These are phyloP conservation scores for Scenedesmus sp. DNA, from an alignment of 163 green algal genomes.

Conservation along the genomic window DNA sequence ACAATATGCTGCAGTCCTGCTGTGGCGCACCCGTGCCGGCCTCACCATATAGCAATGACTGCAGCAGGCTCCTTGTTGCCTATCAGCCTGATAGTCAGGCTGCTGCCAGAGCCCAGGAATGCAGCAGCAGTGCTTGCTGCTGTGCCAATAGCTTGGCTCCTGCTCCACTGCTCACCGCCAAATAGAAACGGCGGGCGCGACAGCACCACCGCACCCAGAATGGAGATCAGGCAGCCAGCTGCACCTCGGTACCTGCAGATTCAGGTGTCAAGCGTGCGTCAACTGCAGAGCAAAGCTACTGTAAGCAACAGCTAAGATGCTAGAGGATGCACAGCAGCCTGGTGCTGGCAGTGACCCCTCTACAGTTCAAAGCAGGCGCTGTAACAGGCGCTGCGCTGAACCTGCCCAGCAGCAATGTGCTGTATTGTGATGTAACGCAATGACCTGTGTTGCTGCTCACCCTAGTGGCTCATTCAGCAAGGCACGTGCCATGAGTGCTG, in stretches of 20 bases:
- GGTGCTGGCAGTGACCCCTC: not conserved
- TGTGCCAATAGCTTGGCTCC: not conserved
- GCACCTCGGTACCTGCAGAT: conserved; percentile 31
- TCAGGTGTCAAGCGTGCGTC: no score
- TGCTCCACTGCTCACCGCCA: conserved; percentile 17
- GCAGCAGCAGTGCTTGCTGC: not conserved
- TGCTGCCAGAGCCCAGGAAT: conserved; percentile 22
- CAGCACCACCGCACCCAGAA: conserved; percentile 19
- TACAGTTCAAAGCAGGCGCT: not conserved
- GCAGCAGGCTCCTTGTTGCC: conserved; percentile 20
- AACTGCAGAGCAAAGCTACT: not conserved
- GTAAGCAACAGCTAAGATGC: not conserved
- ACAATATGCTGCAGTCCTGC: no score
- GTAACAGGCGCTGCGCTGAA: not conserved
- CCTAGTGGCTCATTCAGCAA: conserved; percentile 31
- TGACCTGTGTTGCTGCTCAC: not conserved
- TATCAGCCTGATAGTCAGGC: conserved; percentile 35
- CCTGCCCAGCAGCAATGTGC: not conserved
- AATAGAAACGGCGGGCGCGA: conserved; percentile 35
- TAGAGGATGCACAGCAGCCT: not conserved
- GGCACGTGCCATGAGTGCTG: not conserved
- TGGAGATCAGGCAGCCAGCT: not conserved
- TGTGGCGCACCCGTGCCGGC: no score
- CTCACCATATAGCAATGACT: conserved; percentile 31
- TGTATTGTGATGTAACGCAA: not conserved